A percentile compares a stretch with the other conserved stretches of the same genome.
Conservation (phyloP, 805 yeast genomes). For the Candida yuanshanica region DNA sequence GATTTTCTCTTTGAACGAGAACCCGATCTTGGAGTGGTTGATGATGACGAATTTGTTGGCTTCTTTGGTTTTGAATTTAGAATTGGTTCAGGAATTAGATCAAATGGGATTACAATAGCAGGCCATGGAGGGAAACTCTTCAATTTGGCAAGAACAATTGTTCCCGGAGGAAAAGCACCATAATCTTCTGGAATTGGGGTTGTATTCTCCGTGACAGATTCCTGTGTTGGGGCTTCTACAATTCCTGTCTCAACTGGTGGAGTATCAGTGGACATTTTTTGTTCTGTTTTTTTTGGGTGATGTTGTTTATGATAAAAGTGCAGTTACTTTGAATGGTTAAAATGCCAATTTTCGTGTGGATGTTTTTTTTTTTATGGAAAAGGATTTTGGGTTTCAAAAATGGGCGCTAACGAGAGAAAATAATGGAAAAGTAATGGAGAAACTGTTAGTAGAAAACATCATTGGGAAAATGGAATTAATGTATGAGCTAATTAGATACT, state of each 20-base stretch:
- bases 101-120: constrained; percentile 65
- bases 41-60: constrained; percentile 15
- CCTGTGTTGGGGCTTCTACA: no score
- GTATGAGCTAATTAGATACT: no score
- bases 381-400: no score
- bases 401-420: no score
- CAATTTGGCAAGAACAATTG: constrained; percentile 67
- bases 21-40: constrained; percentile 5
- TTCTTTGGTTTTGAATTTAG: constrained; percentile 44
- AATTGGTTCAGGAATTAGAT: constrained; percentile 54
- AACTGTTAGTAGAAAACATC: no score
- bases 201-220: background rate
- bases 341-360: background rate
- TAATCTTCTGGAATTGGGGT: constrained; percentile 5
- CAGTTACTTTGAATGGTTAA: no score
- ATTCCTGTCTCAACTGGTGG: background rate
- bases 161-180: constrained; percentile 39
- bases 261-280: background rate
- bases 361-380: no score
- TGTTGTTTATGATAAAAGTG: no score
- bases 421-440: no score
- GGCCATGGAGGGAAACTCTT: constrained; percentile 93
- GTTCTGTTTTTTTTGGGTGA: background rate
- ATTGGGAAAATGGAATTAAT: no score
- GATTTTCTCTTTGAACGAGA: constrained; percentile 9